Base-by-base conservation (phyloP, 1,139 yeast species). In the Sporopachydermia cereana region DNA sequence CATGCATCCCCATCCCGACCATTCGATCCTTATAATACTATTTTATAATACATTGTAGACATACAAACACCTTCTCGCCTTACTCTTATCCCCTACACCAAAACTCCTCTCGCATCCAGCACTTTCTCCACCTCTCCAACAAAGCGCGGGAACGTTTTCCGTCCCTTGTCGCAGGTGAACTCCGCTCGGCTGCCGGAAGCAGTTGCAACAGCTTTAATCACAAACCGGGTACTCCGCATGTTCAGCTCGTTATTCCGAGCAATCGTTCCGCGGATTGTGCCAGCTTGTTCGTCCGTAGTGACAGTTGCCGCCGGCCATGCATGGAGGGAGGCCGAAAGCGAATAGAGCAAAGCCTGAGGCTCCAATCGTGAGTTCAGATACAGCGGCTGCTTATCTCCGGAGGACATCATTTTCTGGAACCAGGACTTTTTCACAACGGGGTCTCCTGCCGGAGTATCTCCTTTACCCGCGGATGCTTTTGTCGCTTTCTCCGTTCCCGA, bases 171-270 rank as follows among this genome's bases (percentile, higher is more conserved):
- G 41, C 55, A 56, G 14, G 53, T 51, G 45, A 62, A 52, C 18
- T 49, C 47, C 2, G 62, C 63, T 1, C 50, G 45, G 2, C 63
- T 50, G 4, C 54, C 56, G 3, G 51, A 54, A 7, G 48, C 48
- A 21, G 49, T 43, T 18, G 42, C 45, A 14, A 16, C 24, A 43
- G 62, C 53, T 21, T 54, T 53, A 29, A 63, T 55, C 17, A 54
- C 49, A 51, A 64, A 60, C 44, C 54, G 54, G 17, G 63, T 53
- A 16, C 59, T 51, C 31, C 64, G 54, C 46, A 63, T 51, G 34
- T 57, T 53, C 44, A 64, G 54, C 18, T 60, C 61, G 46, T 64
- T 64, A 29, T 57, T 53, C 20, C 65, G 56, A 20, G 60, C 54
- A 42, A 64, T 59, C 64, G 23, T 55, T 62, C 34, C 52, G 51